phyloP scores from a whole-genome alignment of 805 yeast species.

The Wickerhamia fluorescens region DNA sequence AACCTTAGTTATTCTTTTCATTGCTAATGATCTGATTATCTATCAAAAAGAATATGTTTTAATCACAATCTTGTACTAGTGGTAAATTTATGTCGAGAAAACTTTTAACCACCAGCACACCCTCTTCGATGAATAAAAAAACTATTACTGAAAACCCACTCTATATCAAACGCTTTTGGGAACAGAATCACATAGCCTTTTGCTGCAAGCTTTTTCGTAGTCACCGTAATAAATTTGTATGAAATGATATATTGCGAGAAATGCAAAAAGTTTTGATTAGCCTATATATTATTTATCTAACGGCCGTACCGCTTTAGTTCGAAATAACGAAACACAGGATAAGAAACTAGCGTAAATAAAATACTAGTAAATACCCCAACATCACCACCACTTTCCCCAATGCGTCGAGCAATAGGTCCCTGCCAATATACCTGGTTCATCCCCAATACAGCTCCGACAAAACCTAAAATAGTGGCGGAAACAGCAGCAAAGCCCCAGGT shows the following conservation, averaged over 20 bases:
- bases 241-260: not conserved
- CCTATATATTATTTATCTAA: slow-evolving; percentile 4
- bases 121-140: slow-evolving; percentile 43
- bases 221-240: slow-evolving; percentile 19
- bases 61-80: no score
- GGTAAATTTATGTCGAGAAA: no score
- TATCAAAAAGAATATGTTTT: no score
- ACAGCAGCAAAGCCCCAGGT: slow-evolving; percentile 72
- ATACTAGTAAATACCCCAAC: slow-evolving; percentile 17
- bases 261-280: not conserved
- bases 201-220: slow-evolving; percentile 43
- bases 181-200: no score
- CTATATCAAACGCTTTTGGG: slow-evolving; percentile 40
- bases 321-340: slow-evolving; percentile 9
- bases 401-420: slow-evolving; percentile 61
- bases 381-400: slow-evolving; percentile 21
- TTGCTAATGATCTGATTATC: no score
- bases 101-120: slow-evolving; percentile 80
- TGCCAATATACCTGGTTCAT: slow-evolving; percentile 83
- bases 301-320: slow-evolving; percentile 14
- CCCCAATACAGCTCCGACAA: slow-evolving; percentile 77
- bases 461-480: slow-evolving; percentile 58
- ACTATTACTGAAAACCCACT: slow-evolving; percentile 64
- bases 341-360: slow-evolving; percentile 10
- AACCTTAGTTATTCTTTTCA: no score